A percentile compares a stretch with the other conserved stretches of the same genome.
phyloP scores from a whole-genome alignment of 306 rosid species.

The Medicago ruthenica region DNA sequence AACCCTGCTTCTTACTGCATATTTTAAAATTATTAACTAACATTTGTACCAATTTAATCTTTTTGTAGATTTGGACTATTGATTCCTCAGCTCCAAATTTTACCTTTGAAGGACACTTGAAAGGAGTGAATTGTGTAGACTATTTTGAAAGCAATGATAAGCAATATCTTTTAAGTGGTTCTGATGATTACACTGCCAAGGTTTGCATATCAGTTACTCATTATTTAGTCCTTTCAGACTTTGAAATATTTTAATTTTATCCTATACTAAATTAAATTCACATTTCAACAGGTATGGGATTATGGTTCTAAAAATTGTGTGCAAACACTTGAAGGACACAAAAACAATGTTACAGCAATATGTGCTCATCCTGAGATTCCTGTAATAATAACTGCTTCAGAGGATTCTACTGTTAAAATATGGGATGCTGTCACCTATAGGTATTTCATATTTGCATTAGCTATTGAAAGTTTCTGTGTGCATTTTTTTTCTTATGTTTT shows the following conservation, averaged over 20 bases:
- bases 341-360: slow-evolving; percentile 55
- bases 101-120: slow-evolving; percentile 65
- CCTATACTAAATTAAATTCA: not conserved
- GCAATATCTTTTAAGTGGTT: slow-evolving; percentile 63
- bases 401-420: slow-evolving; percentile 58
- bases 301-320: slow-evolving; percentile 47
- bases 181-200: slow-evolving; percentile 69
- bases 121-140: slow-evolving; percentile 65
- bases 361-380: slow-evolving; percentile 64
- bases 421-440: slow-evolving; percentile 55
- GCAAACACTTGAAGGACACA: slow-evolving; percentile 64
- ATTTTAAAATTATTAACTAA: not conserved
- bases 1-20: too few species aligned
- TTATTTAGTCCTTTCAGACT: not conserved
- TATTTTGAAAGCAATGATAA: slow-evolving; percentile 51
- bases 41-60: not conserved
- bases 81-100: slow-evolving; percentile 54
- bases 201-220: slow-evolving; percentile 40
- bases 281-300: slow-evolving; percentile 59
- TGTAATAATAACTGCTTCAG: slow-evolving; percentile 60
- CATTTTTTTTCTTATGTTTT: not conserved
- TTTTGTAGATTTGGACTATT: slow-evolving; percentile 60
- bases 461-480: not conserved
- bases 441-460: slow-evolving; percentile 32
- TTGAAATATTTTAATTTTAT: not conserved